Base-by-base conservation (phyloP, 2,329 filamentous ascomycete species). In the Zarea fungicola region DNA sequence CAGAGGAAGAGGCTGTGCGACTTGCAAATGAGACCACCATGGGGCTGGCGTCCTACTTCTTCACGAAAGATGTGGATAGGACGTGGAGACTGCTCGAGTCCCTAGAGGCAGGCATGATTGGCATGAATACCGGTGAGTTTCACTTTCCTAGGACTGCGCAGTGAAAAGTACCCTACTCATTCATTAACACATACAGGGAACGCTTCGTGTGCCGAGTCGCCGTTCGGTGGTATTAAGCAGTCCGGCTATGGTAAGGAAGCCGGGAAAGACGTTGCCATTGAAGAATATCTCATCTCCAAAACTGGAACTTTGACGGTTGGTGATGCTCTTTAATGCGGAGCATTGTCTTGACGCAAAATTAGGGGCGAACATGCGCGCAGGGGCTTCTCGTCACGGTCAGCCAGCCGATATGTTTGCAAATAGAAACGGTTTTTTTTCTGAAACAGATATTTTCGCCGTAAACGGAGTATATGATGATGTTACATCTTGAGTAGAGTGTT, bases 21-120 rank as follows among this genome's bases (percentile, higher is more conserved):
- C 67, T 83, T 47, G 85, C 84, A 2, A 89, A 89, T 60, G 59
- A 66, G 4, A 74, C 82, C 0, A 81, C 85, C 52, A 84, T 88
- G 39, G 85, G 85, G 1, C 73, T 89, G 28, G 84, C 85, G 1
- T 84, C 81, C 3, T 88, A 88, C 65, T 86, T 87, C 66, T 88
- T 83, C 66, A 84, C 66, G 36, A 63, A 64, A 50, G 61, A 74
- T 55, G 56, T 70, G n/a, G 62, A 63, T 35, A 56, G 72, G 4
- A 57, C 66, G 16, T 72, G 66, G 64, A 62, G 70, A 25, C 63
- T 76, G 25, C 68, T 69, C 21, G 72, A 74, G 53, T 66, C 63
- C 18, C 63, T 84, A 26, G 76, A 84, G 46, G 66, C 62, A 13
- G 65, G 65, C 11, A 67, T 67, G 63, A 57, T 68, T 43, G 64